Percentiles rank a stretch among this genome's conserved stretches.
These are phyloP conservation scores for Atalantia buxifolia DNA, from an alignment of 345 rosid genomes.

Conservation along the genomic window DNA sequence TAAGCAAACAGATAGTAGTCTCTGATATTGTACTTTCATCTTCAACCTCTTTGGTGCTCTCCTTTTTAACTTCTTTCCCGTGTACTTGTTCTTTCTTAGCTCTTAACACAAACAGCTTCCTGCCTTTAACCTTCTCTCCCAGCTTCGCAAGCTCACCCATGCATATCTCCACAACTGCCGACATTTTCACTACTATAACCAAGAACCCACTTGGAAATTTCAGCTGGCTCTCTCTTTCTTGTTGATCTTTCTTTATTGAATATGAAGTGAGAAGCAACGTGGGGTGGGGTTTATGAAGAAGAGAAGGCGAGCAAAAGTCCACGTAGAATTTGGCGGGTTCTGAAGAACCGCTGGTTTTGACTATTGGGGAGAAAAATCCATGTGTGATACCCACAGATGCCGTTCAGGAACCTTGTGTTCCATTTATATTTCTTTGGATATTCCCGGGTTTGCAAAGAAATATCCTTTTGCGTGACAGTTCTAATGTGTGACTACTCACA, in stretches of 20 bases:
- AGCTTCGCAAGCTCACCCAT: constrained; percentile 55
- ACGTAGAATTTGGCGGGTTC: background rate
- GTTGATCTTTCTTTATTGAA: background rate
- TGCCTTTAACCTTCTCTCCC: constrained; percentile 38
- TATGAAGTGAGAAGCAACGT: no score
- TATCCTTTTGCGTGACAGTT: background rate
- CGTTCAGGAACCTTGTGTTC: no score
- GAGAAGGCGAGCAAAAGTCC: no score
- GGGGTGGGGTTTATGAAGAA: no score
- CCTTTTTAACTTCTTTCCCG: constrained; percentile 23
- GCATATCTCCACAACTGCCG: constrained; percentile 50
- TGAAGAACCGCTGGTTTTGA: background rate
- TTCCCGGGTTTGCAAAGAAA: background rate
- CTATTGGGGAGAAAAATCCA: background rate
- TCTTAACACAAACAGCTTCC: constrained; percentile 28
- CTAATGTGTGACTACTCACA: background rate
- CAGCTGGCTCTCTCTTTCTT: background rate
- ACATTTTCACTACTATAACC: constrained; percentile 24
- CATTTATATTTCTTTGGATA: background rate
- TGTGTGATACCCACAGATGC: background rate
- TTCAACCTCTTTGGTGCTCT: constrained; percentile 24
- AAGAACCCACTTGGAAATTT: background rate
- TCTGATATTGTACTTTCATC: constrained; percentile 53
- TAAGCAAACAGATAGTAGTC: constrained; percentile 59
- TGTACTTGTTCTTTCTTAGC: constrained; percentile 24